Evolutionary conservation across 208 protist genomes (phyloP).

Genomic region (Leptomonas seymouri): DNA sequence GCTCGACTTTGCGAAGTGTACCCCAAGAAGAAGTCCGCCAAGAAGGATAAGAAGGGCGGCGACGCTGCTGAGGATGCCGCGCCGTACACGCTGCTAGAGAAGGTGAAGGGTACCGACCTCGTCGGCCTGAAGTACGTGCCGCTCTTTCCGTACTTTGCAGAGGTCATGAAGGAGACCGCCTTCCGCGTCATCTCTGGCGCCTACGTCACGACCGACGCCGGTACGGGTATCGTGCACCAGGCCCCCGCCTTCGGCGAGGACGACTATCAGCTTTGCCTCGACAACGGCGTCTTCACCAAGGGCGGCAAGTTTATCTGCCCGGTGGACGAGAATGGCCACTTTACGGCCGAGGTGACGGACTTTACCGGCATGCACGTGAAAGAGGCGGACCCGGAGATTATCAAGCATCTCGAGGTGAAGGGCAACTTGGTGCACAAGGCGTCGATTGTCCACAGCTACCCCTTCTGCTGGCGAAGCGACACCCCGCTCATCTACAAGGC

Average conservation of each 20-base stretch:
- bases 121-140: conserved; percentile 95
- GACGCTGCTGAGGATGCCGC: conserved; percentile 17
- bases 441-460: conserved; percentile 98
- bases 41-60: conserved; percentile 36
- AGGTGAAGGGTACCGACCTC: conserved; percentile 90
- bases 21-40: conserved; percentile 63
- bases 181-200: conserved; percentile 95
- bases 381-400: conserved; percentile 96
- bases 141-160: conserved; percentile 97
- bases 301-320: conserved; percentile 92
- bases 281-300: conserved; percentile 93
- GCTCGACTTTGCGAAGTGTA: conserved; percentile 75
- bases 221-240: conserved; percentile 99
- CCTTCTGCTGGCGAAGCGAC: conserved; percentile 99
- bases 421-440: conserved; percentile 91
- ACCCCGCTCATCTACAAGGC: conserved; percentile 99
- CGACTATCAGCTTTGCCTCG: conserved; percentile 98
- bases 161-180: conserved; percentile 54
- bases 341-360: conserved; percentile 96
- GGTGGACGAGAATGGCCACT: conserved; percentile 98
- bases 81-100: conserved; percentile 79
- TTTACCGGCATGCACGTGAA: conserved; percentile 98
- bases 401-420: conserved; percentile 92
- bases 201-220: conserved; percentile 98
- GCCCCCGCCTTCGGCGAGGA: conserved; percentile 99